Conservation (phyloP, 2,329 filamentous ascomycete genomes). For the Fusarium verrucosum region DNA sequence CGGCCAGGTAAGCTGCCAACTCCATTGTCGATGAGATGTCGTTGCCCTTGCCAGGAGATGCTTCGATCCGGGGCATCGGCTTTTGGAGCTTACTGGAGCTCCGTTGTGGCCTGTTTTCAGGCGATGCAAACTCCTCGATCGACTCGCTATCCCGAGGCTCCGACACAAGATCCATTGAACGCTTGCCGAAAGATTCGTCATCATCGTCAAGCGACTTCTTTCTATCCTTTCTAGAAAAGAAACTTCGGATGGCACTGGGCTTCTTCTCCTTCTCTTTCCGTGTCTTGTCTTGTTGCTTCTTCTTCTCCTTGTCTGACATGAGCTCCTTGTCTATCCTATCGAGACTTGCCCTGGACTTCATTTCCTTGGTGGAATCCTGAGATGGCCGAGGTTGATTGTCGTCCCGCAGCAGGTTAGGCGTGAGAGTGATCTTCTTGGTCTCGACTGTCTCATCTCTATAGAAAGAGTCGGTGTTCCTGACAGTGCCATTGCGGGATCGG, state of each 20-base stretch:
- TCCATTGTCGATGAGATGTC: slow-evolving; percentile 52
- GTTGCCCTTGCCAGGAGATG: slow-evolving; percentile 56
- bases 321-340: slow-evolving; percentile 70
- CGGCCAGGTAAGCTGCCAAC: slow-evolving; percentile 55
- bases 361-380: slow-evolving; percentile 57
- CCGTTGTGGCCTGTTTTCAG: slow-evolving; percentile 63
- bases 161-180: slow-evolving; percentile 65
- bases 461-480: slow-evolving; percentile 94
- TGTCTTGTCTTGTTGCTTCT: slow-evolving; percentile 76
- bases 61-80: slow-evolving; percentile 62
- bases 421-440: slow-evolving; percentile 96
- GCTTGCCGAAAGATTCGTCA: slow-evolving; percentile 69
- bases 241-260: slow-evolving; percentile 64
- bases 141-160: slow-evolving; percentile 57
- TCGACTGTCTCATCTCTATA: slow-evolving; percentile 96
- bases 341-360: slow-evolving; percentile 71
- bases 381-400: slow-evolving; percentile 70
- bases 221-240: slow-evolving; percentile 71
- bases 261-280: slow-evolving; percentile 77
- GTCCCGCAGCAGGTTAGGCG: slow-evolving; percentile 89
- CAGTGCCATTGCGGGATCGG: slow-evolving; percentile 83
- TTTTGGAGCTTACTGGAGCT: slow-evolving; percentile 77
- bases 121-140: slow-evolving; percentile 56
- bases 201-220: slow-evolving; percentile 66
- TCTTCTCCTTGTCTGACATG: slow-evolving; percentile 75